phyloP scores from a whole-genome alignment of 257 asterid genomes.

The Apocynum venetum region DNA sequence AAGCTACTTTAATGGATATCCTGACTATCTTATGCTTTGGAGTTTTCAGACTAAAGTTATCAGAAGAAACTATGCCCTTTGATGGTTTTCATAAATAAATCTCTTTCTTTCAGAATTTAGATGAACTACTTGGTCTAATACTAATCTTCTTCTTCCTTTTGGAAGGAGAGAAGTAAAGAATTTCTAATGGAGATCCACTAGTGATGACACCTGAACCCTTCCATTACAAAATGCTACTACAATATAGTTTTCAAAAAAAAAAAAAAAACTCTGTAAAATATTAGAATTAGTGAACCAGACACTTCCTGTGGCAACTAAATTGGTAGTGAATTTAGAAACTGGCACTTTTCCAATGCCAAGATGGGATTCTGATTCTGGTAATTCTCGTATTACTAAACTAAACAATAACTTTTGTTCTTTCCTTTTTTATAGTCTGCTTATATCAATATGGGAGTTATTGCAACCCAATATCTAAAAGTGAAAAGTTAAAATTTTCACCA shows the following conservation, averaged over 20 bases:
- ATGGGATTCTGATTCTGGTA: not conserved
- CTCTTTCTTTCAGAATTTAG: not conserved
- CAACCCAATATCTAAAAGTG: not conserved
- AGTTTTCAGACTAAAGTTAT: too few species aligned
- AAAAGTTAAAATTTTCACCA: not conserved
- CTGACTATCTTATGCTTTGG: not conserved
- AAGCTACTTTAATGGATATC: not conserved
- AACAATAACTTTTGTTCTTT: not conserved
- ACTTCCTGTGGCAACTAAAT: not conserved
- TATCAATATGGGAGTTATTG: not conserved
- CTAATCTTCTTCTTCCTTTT: not conserved
- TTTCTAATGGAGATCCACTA: not conserved
- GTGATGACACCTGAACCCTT: not conserved
- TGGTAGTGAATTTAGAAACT: not conserved
- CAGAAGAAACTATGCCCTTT: not conserved
- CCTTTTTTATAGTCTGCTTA: not conserved
- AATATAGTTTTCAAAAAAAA: not conserved
- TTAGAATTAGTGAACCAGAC: not conserved
- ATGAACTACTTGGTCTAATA: not conserved
- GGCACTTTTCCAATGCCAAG: not conserved
- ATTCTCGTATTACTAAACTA: not conserved
- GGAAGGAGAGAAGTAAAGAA: not conserved
- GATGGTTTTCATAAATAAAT: not conserved
- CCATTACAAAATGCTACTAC: not conserved
- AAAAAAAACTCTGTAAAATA: not conserved